Base-by-base conservation (phyloP, 208 protist species). In the Wallacemonas collosoma region DNA sequence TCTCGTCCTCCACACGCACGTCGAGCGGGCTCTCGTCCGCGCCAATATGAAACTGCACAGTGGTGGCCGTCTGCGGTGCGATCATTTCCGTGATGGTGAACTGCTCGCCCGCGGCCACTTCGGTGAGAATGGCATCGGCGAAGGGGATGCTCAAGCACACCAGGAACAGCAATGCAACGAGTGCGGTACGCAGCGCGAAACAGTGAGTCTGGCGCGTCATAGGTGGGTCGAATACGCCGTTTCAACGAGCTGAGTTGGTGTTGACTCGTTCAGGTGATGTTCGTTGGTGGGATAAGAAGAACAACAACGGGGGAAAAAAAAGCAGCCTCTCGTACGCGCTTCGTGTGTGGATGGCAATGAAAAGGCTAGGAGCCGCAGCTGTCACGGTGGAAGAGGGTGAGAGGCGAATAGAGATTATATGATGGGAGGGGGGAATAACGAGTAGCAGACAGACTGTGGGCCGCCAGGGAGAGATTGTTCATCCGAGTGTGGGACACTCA, bases 11-110 rank as follows among this genome's bases (percentile, higher is more conserved):
- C 1, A 57, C 6, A 14, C 93, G 51, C 2, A 44, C 26, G 44
- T 80, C 71, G 35, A 74, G 17, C 5, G 91, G 71, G 35, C 79
- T 7, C 41, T 67, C 63, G 14, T 81, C 70, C 45, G 53, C 65
- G 62, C 58, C 53, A 6, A 89, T 68, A 9, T 74, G 39, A 50
- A 94, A 94, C 58, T 86, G 79, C 53, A 92, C 89, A 47, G 82
- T 77, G 4, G 88, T 44, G 12, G 68, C 41, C 50, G 68, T 75
- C 6, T 80, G 53, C 11, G 67, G n/a, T 1, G 74, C 57, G 14
- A 91, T 63, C 8, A 50, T 11, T 48, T 93, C 87, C 2, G 71
- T 56, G 5, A 94, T 44, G 54, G 71, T 71, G 44, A 87, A 74
- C 15, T 38, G 51, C 51, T 88, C 82, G 2, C 75, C 75, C 8